phyloP scores from a whole-genome alignment of 495 filamentous ascomycete genomes.

The Jackrogersella multiformis region DNA sequence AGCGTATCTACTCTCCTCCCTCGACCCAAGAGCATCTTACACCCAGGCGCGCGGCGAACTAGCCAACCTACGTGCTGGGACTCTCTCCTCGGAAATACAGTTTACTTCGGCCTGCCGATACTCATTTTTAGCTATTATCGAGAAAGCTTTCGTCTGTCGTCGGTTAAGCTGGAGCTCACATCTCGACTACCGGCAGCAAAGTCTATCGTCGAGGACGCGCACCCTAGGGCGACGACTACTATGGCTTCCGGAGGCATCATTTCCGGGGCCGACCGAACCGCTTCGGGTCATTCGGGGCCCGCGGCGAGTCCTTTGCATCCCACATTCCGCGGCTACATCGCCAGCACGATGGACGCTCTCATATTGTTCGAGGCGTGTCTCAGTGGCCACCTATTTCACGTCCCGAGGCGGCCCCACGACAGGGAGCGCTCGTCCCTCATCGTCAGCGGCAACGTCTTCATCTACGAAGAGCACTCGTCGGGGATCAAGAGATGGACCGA shows the following conservation, averaged over 20 bases:
- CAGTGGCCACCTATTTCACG: slow-evolving; percentile 71
- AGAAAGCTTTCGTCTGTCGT: slow-evolving; percentile 29
- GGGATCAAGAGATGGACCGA: slow-evolving; percentile 96
- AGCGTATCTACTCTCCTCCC: background rate
- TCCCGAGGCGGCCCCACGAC: slow-evolving; percentile 85
- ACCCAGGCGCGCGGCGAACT: slow-evolving; percentile 4
- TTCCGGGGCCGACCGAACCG: slow-evolving; percentile 12
- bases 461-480: slow-evolving; percentile 88
- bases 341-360: slow-evolving; percentile 77
- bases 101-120: slow-evolving; percentile 19
- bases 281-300: slow-evolving; percentile 11
- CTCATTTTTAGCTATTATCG: slow-evolving; percentile 7
- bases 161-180: slow-evolving; percentile 23
- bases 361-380: slow-evolving; percentile 80
- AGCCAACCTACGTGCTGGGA: slow-evolving; percentile 12
- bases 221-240: background rate
- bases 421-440: slow-evolving; percentile 78
- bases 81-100: slow-evolving; percentile 8
- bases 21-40: background rate
- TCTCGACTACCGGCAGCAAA: slow-evolving; percentile 16
- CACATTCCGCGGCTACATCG: slow-evolving; percentile 73
- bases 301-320: slow-evolving; percentile 42
- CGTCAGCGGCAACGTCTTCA: slow-evolving; percentile 83
- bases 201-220: slow-evolving; percentile 11
- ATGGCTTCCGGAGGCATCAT: slow-evolving; percentile 31